A percentile compares a stretch with the other conserved stretches of the same genome.
Evolutionary conservation across 2,329 filamentous ascomycete species (phyloP).

Genomic region (Nemania serpens): DNA sequence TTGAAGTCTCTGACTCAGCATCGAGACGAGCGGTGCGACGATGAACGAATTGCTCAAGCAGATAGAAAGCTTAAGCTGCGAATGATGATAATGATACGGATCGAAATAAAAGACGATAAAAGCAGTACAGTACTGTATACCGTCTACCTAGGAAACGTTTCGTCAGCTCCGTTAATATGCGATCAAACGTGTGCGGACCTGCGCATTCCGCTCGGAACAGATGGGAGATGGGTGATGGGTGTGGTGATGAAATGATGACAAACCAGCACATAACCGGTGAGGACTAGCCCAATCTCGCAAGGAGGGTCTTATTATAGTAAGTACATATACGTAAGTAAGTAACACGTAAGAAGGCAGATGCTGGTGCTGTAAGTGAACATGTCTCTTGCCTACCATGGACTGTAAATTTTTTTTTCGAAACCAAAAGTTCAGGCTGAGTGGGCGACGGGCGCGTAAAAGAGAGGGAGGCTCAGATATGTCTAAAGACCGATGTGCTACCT

Average conservation of each 20-base stretch:
- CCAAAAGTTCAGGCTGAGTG: neutral
- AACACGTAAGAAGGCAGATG: neutral
- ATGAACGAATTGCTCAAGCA: neutral
- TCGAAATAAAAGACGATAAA: neutral
- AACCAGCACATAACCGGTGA: conserved; percentile 15
- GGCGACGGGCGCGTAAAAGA: neutral
- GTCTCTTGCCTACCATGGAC: too few species aligned
- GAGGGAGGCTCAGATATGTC: neutral
- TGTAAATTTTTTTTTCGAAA: neutral
- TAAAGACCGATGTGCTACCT: neutral
- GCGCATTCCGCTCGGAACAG: conserved; percentile 22
- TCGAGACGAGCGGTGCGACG: conserved; percentile 15
- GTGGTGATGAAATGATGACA: conserved; percentile 14
- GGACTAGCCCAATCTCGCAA: conserved; percentile 12
- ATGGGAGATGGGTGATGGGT: conserved; percentile 2
- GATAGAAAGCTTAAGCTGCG: conserved; percentile 3
- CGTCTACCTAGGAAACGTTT: conserved; percentile 9
- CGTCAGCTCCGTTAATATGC: conserved; percentile 25
- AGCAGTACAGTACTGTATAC: neutral
- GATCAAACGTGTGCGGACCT: conserved; percentile 18
- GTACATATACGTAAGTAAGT: conserved; percentile 2
- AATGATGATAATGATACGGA: conserved; percentile 10
- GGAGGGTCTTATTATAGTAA: conserved; percentile 12
- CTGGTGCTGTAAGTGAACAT: neutral
- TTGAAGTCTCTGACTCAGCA: conserved; percentile 41